These are phyloP conservation scores for Leishmania amazonensis DNA, from an alignment of 208 protist genomes.

Conservation along the genomic window DNA sequence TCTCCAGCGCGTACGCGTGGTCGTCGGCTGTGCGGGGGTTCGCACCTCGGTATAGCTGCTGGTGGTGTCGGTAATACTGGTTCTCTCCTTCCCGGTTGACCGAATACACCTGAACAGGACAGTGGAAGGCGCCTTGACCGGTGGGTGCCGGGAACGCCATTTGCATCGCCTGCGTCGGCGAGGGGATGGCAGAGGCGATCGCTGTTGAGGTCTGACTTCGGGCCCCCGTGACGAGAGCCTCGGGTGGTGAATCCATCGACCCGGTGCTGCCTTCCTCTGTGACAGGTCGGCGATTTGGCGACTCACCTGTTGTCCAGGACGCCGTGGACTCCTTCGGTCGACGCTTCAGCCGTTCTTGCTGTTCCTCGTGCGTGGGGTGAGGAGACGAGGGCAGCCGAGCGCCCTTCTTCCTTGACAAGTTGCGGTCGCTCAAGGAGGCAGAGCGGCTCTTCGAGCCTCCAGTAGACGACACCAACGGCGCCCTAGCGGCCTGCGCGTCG, in stretches of 20 bases:
- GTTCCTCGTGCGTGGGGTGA: not conserved
- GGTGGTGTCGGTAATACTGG: slow-evolving; percentile 4
- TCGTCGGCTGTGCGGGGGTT: not conserved
- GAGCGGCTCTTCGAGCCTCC: not conserved
- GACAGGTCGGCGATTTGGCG: slow-evolving; percentile 8
- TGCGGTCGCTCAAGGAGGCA: slow-evolving; percentile 3
- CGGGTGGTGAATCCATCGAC: slow-evolving; percentile 12
- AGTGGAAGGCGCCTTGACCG: not conserved
- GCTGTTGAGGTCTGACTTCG: slow-evolving; percentile 9
- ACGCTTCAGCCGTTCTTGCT: not conserved
- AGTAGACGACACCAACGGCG: not conserved
- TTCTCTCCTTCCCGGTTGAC: slow-evolving; percentile 14
- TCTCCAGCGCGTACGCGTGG: not conserved
- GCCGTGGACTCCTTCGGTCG: slow-evolving; percentile 14
- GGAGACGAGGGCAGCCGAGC: not conserved
- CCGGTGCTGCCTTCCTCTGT: slow-evolving; percentile 9
- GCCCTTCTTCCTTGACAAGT: not conserved
- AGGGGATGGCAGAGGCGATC: slow-evolving; percentile 3
- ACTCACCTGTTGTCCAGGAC: not conserved
- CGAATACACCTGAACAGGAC: slow-evolving; percentile 1
- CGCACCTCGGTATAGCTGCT: not conserved
- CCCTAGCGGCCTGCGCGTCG: slow-evolving; percentile 5
- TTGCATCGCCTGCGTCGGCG: not conserved
- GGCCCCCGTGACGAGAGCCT: slow-evolving; percentile 11
- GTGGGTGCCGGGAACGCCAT: not conserved